Base-by-base conservation (phyloP, 192 early-diverging fungal species). In the Gonapodya prolifera region DNA sequence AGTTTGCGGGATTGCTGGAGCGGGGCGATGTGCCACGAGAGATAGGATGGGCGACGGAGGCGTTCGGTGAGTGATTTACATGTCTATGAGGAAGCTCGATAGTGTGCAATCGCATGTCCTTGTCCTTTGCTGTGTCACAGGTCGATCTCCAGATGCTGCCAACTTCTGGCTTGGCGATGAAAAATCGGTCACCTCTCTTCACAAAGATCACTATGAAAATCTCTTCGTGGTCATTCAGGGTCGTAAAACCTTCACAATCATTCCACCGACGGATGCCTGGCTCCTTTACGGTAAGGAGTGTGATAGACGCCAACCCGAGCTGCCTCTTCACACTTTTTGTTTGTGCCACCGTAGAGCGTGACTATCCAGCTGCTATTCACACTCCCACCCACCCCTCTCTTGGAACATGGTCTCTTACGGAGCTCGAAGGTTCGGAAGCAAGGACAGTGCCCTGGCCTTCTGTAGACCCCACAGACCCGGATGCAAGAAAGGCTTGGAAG, bases 131-230 rank as follows among this genome's bases (percentile, higher is more conserved):
- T 34, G 73, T 16, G 8, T 75, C 35, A 2, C 35, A 75, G 32
- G n/a, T 32, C 69, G 76, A n/a, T 33, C 69, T n/a, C 34, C 69
- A 13, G 76, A 88, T 77, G 87, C 87, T 1, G 81, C 82, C 69
- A 88, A 88, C 76, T 76, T 88, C n/a, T 88, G 87, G 87, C 61
- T 87, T 31, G 87, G 87, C 1, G 70, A 75, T 17, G 34, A 33
- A 0, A 30, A 70, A 1, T 61, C 86, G 2, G 75, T 76, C 30
- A 86, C 87, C 0, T 81, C 84, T 1, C 45, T 86, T 30, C 87
- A 88, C 78, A 88, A 86, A 77, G 87, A 88, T 70, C 84, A 81
- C 35, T 88, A 88, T 75, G 87, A 88, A 69, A 88, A 88, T 75
- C 69, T 88, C 0, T 88, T 87, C 75, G 70, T 80, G 16, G 87